Base-by-base conservation (phyloP, 129 eudicot genomes). In the Pseudognaphalium luteoalbum region DNA sequence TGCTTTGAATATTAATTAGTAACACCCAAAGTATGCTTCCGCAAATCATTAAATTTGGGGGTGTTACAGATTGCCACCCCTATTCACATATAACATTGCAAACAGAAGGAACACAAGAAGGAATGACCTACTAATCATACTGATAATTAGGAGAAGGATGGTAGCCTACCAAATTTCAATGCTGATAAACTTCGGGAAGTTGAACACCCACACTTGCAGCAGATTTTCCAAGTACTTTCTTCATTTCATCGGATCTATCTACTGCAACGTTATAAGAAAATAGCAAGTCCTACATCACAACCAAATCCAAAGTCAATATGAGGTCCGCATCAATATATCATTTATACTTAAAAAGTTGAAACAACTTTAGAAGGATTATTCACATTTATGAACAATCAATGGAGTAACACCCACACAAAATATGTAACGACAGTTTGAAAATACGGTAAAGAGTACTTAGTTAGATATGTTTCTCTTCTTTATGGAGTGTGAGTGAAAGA, bases 251-350 rank as follows among this genome's bases (percentile, higher is more conserved):
- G 35, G 99, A 71, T 80, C 97, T 87, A 81, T 94, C 97, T 67
- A 94, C 97, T 12, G 99, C 99, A 33, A 94, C 89, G 83, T 94
- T 94, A 88, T 91, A 94, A 8, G 93, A 91, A 81, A 91, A 93
- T 56, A 94, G 84, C 84, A 94, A 79, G 14, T 91, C 97, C 99
- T 94, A 81, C 82, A 78, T 33, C 69, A 72, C 67, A 67, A n/a
- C 35, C 72, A 81, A 79, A 56, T 25, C 41, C 75, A 68, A 77
- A 8, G 35, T 74, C 66, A 59, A 62, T 32, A 16, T 66, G 22
- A 76, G 61, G 39, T 51, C 28, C 62, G 44, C 64, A 64, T 30
- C 47, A 62, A 15, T 12, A 64, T 33, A 32, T 6, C 54, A 62
- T 12, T 22, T 30, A 37, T 47, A 42, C 60, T 22, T 64, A 33